Evolutionary conservation across 371 early-diverging fungal genomes (phyloP).

Genomic region (Sporodiniella umbellata): DNA sequence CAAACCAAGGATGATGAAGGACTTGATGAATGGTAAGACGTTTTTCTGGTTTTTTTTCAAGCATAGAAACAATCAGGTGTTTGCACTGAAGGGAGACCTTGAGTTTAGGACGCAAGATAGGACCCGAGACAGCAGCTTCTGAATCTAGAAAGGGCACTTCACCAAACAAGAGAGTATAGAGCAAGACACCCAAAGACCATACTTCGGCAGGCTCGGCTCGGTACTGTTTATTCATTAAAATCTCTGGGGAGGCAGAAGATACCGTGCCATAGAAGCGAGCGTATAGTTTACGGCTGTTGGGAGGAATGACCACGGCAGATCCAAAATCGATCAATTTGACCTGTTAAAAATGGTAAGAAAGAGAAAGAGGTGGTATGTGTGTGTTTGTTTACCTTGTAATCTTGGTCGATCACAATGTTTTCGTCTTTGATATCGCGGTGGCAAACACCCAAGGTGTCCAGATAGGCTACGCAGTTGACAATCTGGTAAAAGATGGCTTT

Average conservation of each 20-base stretch:
- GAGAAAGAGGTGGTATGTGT: not conserved
- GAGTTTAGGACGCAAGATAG: constrained; percentile 41
- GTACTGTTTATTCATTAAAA: constrained; percentile 66
- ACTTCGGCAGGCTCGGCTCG: constrained; percentile 79
- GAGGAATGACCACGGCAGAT: constrained; percentile 40
- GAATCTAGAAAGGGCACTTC: constrained; percentile 70
- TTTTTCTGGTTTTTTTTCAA: constrained; percentile 53
- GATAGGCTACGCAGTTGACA: constrained; percentile 61
- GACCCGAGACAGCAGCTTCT: constrained; percentile 47
- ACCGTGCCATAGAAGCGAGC: constrained; percentile 45
- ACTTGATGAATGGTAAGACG: constrained; percentile 67
- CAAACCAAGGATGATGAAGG: constrained; percentile 61
- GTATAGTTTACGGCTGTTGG: constrained; percentile 22
- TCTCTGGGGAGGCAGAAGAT: constrained; percentile 79
- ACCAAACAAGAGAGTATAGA: constrained; percentile 75
- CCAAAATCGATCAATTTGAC: constrained; percentile 88
- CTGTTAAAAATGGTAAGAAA: constrained; percentile 23
- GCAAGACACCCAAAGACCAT: constrained; percentile 76
- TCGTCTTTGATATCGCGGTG: constrained; percentile 75
- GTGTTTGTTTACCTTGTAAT: constrained; percentile 32
- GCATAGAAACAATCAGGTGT: constrained; percentile 63
- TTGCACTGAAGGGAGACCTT: constrained; percentile 52
- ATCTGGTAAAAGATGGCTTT: constrained; percentile 71
- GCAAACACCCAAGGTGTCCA: constrained; percentile 58
- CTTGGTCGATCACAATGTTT: constrained; percentile 74